Evolutionary conservation across 805 yeast genomes (phyloP), one percentile per base, ranked within the genome.

Genomic region (Pichia sporocuriosa): DNA sequence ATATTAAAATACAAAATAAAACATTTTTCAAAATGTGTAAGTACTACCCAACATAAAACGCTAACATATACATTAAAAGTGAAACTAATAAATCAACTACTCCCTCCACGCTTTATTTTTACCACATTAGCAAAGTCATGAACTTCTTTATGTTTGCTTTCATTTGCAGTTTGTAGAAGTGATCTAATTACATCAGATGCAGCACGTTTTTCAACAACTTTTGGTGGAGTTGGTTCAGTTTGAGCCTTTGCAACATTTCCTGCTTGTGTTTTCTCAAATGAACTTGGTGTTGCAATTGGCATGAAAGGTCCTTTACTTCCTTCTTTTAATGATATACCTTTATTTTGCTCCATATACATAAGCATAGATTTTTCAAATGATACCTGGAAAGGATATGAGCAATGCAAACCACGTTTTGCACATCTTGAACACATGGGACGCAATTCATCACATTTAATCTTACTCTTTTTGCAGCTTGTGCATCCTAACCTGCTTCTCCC

Each of bases 401-500:
- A 42, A 15, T 28, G 12, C 4, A 23, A 23, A 6, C 40, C 40
- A 17, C 40, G 27, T 25, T 28, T 42, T 23, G 22, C 31, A 28
- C 58, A 54, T 21, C 44, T 29, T 6, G 34, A 19, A 26, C 58
- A 54, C 5, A 35, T 25, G 10, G 58, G 58, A 23, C 46, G 50
- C 1, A 25, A 21, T 21, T 52, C 58, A 42, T 50, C 54, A 35
- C 58, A 54, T 38, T 54, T 54, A 21, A 53, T 41, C 20, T 49
- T 45, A 32, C 56, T 42, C 26, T 50, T 54, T 17, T 54, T 50
- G 26, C 58, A 44, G 21, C 16, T 22, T n/a, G 30, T 27, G 23
- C 47, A 44, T 10, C 47, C 47, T 9, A 28, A 13, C 15, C 41
- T 27, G n/a, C 45, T 44, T 11, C 45, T 43, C 9, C 30, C n/a